Evolutionary conservation across 2,329 filamentous ascomycete species (phyloP).

Genomic region (Pyrenochaeta sp.): DNA sequence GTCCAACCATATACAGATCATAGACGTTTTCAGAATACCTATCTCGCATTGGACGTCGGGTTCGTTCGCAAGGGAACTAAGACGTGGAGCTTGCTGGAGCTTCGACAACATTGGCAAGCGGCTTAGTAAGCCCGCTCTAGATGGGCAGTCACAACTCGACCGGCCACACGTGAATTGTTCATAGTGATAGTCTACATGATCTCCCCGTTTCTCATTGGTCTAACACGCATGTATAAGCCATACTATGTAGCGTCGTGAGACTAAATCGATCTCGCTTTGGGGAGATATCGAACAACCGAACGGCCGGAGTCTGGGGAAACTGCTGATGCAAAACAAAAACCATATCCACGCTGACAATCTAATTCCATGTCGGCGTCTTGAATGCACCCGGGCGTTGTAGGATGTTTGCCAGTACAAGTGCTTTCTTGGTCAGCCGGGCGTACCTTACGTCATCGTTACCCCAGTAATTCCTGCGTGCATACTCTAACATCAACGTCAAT

Average conservation of each 20-base stretch:
- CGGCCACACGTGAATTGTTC: background rate
- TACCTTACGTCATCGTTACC: slow-evolving; percentile 1
- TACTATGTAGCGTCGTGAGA: too few species aligned
- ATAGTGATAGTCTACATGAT: background rate
- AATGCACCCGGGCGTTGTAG: too few species aligned
- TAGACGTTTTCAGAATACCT: background rate
- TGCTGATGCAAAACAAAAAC: too few species aligned
- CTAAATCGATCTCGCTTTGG: too few species aligned
- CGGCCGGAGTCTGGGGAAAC: too few species aligned
- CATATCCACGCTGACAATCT: too few species aligned
- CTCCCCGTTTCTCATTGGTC: too few species aligned
- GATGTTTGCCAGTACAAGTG: too few species aligned
- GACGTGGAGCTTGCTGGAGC: background rate
- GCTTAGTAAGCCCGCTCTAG: background rate
- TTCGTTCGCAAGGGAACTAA: background rate
- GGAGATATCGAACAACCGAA: too few species aligned
- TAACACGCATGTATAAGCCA: too few species aligned
- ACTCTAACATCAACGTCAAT: slow-evolving; percentile 1
- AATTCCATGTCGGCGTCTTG: too few species aligned
- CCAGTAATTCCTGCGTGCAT: background rate
- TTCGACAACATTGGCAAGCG: background rate
- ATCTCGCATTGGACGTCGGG: background rate
- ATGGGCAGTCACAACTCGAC: background rate
- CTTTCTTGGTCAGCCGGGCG: too few species aligned
- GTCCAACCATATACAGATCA: background rate